Conservation (phyloP, 2,329 filamentous ascomycete genomes). For the Penicillium sp. region DNA sequence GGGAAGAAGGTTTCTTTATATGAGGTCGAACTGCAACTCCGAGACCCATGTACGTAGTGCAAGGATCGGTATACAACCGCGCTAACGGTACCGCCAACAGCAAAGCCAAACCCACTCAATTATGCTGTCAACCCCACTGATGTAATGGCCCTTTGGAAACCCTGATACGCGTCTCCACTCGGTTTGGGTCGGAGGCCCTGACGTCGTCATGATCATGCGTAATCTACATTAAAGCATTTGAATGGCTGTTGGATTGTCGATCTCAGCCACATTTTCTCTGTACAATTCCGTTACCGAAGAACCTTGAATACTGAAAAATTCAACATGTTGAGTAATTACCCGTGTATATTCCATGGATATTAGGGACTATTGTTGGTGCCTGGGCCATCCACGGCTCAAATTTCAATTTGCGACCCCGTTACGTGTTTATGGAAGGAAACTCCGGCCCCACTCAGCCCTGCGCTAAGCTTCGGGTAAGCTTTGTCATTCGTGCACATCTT, state of each 20-base stretch:
- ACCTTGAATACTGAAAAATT: neutral
- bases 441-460: conserved; percentile 3
- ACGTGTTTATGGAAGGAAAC: neutral
- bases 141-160: neutral
- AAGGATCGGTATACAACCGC: neutral
- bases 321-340: neutral
- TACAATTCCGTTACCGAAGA: neutral
- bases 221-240: neutral
- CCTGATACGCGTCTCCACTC: neutral
- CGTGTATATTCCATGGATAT: neutral
- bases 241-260: neutral
- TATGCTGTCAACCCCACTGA: neutral
- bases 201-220: conserved; percentile 7
- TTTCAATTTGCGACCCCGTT: no score
- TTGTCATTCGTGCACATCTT: conserved; percentile 9
- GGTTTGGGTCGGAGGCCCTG: conserved; percentile 2
- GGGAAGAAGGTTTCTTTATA: conserved; percentile 5
- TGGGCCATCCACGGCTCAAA: no score
- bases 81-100: neutral
- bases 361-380: no score
- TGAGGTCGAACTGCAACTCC: neutral
- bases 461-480: conserved; percentile 21
- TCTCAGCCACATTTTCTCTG: neutral
- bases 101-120: neutral
- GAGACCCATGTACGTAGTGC: neutral